phyloP scores from a whole-genome alignment of 352 stramenopile species.

The Phytophthora pseudosyringae region DNA sequence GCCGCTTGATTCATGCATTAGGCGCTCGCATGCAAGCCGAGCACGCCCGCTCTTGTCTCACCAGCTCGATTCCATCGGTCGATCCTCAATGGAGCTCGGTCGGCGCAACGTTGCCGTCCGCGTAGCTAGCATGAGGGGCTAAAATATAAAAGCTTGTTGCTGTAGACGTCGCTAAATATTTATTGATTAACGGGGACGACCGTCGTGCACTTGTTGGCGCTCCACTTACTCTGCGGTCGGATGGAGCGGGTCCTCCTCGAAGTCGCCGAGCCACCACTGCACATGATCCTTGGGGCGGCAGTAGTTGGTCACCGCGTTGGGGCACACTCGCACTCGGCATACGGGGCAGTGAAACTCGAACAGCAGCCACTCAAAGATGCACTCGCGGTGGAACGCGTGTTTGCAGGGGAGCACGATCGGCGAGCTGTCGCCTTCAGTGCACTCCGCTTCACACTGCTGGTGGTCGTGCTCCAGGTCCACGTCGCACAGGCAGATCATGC shows the following conservation, averaged over 20 bases:
- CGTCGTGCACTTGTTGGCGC: not conserved
- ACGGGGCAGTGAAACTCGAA: constrained; percentile 78
- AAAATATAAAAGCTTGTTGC: not conserved
- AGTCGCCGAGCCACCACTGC: constrained; percentile 76
- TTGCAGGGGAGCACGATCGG: constrained; percentile 60
- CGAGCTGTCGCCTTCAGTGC: constrained; percentile 13
- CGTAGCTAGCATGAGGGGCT: not conserved
- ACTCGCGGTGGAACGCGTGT: constrained; percentile 77
- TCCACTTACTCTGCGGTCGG: constrained; percentile 12
- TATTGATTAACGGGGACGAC: constrained; percentile 2
- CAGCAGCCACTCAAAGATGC: constrained; percentile 78
- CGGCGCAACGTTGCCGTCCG: not conserved
- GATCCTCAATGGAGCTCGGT: too few species aligned
- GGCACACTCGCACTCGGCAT: constrained; percentile 61
- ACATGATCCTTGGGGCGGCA: constrained; percentile 60
- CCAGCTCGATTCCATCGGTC: not conserved
- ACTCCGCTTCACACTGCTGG: constrained; percentile 27
- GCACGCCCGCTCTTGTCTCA: constrained; percentile 3
- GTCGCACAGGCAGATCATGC: constrained; percentile 61
- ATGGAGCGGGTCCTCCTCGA: constrained; percentile 59
- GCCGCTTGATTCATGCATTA: constrained; percentile 16
- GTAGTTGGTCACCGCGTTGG: constrained; percentile 63
- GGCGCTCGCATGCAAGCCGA: constrained; percentile 6
- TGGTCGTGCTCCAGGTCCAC: constrained; percentile 43
- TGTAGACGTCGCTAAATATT: constrained; percentile 10